These are phyloP conservation scores for Fusarium albosuccineum DNA, from an alignment of 2,329 filamentous ascomycete genomes.

Conservation along the genomic window DNA sequence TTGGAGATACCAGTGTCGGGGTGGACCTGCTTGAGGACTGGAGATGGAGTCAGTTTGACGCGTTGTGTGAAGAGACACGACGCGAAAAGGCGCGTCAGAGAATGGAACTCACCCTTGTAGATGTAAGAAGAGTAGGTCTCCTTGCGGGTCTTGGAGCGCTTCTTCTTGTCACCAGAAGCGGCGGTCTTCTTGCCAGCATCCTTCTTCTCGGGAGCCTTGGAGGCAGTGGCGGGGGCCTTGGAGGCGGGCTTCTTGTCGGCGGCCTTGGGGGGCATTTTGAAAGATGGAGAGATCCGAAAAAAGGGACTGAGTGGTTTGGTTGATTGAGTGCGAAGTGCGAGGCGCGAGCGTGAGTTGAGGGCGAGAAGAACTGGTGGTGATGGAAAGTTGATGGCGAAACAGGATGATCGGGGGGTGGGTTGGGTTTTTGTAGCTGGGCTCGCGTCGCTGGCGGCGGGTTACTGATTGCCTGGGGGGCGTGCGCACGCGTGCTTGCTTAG, in stretches of 20 bases:
- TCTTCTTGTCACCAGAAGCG: slow-evolving; percentile 98
- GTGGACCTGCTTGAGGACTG: slow-evolving; percentile 99
- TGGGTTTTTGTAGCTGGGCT: slow-evolving; percentile 73
- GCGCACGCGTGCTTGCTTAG: slow-evolving; percentile 39
- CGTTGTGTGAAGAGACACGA: slow-evolving; percentile 5
- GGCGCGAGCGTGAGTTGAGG: slow-evolving; percentile 38
- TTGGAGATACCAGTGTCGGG: slow-evolving; percentile 99
- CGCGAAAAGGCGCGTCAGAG: slow-evolving; percentile 22
- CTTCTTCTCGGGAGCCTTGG: slow-evolving; percentile 91
- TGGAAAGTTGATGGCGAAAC: slow-evolving; percentile 61
- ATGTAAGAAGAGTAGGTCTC: slow-evolving; percentile 99
- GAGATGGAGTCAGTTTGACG: slow-evolving; percentile 43
- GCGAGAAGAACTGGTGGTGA: slow-evolving; percentile 53
- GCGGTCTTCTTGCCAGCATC: slow-evolving; percentile 99
- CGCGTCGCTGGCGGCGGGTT: slow-evolving; percentile 63
- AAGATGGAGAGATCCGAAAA: slow-evolving; percentile 30
- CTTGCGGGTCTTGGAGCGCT: slow-evolving; percentile 99
- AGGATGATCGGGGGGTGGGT: slow-evolving; percentile 64
- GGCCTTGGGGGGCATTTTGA: slow-evolving; percentile 92
- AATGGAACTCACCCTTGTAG: slow-evolving; percentile 87
- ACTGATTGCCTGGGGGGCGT: slow-evolving; percentile 65
- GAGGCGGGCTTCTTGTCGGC: slow-evolving; percentile 99
- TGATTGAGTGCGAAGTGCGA: slow-evolving; percentile 26
- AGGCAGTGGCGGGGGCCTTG: slow-evolving; percentile 87
- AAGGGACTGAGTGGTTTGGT: slow-evolving; percentile 16